Base-by-base conservation (phyloP, 805 yeast genomes). In the Starmerella apis region DNA sequence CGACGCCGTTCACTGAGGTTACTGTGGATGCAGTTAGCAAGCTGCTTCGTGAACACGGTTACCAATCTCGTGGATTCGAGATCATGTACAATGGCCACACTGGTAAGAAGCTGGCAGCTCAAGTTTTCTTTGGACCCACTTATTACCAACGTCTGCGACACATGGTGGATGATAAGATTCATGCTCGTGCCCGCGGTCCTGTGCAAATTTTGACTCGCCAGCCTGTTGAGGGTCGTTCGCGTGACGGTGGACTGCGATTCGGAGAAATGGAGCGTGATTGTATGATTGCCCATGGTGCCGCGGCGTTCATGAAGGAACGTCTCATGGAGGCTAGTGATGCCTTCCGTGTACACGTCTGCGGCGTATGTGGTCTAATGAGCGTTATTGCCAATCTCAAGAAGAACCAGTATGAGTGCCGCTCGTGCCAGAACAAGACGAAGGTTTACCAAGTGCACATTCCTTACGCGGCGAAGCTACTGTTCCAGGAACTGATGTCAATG, bases 181-280 rank as follows among this genome's bases (percentile, higher is more conserved):
- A 90, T 64, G 98, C 97, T 18, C 83, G 98, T 73, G 97, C 98
- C 5, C 82, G 97, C 74, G 98, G 98, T 49, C 97, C 98, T 14
- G 94, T 90, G 54, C 97, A 90, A 75, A 94, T 90, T 51, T 74
- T 90, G 68, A 90, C 98, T 3, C 83, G 97, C 72, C 98, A 90
- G 70, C 98, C 98, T 4, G 96, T 88, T 56, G 97, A 90, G 71
- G 98, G 98, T 80, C 81, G 98, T 70, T 87, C 96, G 16, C 80
- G 98, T 72, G 97, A 92, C 70, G 98, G 98, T 79, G 98, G 98
- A 61, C 75, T 90, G 67, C 86, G 98, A 71, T 88, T 90, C 78
- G 98, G 98, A 64, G 98, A 90, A 70, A 92, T 92, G 99, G 99
- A 92, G 72, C 86, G 99, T 74, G 99, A 92, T 76, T 92, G 99